These are phyloP conservation scores for Coniosporium tulheliwenetii DNA, from an alignment of 2,329 filamentous ascomycete genomes.

Conservation along the genomic window DNA sequence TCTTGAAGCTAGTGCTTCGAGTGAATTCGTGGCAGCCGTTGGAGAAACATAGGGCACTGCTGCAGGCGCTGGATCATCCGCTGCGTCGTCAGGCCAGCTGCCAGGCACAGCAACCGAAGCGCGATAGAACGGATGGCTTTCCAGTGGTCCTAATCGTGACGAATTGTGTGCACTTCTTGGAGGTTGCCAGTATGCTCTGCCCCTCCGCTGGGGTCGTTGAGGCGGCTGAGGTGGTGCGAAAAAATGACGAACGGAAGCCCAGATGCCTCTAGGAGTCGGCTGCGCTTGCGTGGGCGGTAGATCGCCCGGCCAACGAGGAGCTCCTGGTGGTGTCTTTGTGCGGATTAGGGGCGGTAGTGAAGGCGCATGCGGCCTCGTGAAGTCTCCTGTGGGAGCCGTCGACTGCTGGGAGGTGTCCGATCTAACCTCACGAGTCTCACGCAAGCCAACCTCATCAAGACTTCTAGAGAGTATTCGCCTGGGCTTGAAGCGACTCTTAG, in stretches of 20 bases:
- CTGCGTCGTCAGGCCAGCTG: background rate
- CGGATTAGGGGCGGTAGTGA: conserved; percentile 10
- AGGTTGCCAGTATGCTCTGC: conserved; percentile 11
- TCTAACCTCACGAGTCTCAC: conserved; percentile 1
- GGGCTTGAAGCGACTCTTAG: background rate
- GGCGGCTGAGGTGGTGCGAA: background rate
- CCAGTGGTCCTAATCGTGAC: conserved; percentile 6
- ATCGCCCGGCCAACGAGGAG: conserved; percentile 12
- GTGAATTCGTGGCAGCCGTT: no score
- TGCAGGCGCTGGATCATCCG: no score
- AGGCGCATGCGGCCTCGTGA: conserved; percentile 5
- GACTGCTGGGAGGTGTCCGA: conserved; percentile 11
- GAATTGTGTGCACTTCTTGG: conserved; percentile 14
- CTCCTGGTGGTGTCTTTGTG: conserved; percentile 10
- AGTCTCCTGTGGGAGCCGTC: conserved; percentile 1
- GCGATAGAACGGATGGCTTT: conserved; percentile 11
- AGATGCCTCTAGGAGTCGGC: background rate
- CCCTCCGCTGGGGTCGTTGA: background rate
- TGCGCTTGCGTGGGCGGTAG: background rate
- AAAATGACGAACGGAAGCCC: background rate
- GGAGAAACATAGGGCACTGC: no score
- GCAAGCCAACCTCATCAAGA: conserved; percentile 6
- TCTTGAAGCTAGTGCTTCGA: no score
- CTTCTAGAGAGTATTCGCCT: conserved; percentile 1
- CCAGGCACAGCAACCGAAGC: conserved; percentile 2